Evolutionary conservation across 441 rosid genomes (phyloP).

Genomic region (Aquilaria agallochum): DNA sequence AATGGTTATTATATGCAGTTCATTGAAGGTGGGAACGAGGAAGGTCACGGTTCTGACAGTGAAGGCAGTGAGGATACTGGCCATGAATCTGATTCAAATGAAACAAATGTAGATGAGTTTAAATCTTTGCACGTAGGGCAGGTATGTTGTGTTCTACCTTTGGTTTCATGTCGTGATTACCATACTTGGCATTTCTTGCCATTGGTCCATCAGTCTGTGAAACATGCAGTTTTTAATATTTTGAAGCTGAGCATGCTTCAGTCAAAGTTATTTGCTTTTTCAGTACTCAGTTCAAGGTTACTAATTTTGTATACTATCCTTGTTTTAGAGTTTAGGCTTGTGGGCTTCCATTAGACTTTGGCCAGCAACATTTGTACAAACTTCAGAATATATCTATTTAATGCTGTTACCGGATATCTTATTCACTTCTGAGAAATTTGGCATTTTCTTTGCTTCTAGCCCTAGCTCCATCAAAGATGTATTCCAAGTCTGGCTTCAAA

Average conservation of each 20-base stretch:
- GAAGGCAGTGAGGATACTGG: slow-evolving; percentile 42
- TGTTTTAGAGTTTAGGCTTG: too few species aligned
- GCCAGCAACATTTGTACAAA: too few species aligned
- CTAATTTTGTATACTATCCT: too few species aligned
- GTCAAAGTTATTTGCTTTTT: too few species aligned
- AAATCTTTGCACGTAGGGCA: slow-evolving; percentile 45
- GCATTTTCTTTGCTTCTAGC: too few species aligned
- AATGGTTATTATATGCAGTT: slow-evolving; percentile 31
- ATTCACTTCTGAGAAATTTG: too few species aligned
- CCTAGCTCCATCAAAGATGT: too few species aligned
- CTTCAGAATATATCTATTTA: too few species aligned
- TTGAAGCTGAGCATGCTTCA: too few species aligned
- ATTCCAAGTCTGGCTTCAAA: not conserved
- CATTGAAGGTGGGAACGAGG: slow-evolving; percentile 45
- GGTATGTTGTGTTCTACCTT: slow-evolving; percentile 27
- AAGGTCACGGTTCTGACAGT: slow-evolving; percentile 43
- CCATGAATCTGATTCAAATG: slow-evolving; percentile 23
- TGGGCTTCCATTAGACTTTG: too few species aligned
- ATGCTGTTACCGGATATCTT: too few species aligned
- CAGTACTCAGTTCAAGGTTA: too few species aligned
- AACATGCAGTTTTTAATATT: not conserved
- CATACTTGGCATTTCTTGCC: not conserved
- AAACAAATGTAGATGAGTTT: slow-evolving; percentile 25
- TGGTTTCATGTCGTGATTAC: slow-evolving; percentile 6
- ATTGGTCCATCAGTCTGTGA: slow-evolving; percentile 8